Conservation (phyloP, 768 basidiomycete species). For the Leccinum barrowsii region DNA sequence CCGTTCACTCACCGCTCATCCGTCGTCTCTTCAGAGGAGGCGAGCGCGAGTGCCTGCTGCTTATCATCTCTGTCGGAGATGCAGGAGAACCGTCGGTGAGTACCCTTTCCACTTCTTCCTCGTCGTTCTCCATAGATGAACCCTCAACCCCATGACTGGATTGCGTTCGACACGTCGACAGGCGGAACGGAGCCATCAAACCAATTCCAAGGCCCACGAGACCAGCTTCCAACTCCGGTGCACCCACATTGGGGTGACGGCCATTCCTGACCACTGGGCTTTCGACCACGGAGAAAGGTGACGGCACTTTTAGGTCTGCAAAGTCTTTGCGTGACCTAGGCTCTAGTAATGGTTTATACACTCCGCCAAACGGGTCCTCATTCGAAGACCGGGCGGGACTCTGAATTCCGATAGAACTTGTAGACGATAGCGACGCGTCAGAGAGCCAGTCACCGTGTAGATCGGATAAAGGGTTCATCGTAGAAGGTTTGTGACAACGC, state of each 20-base stretch:
- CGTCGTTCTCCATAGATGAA: constrained; percentile 25
- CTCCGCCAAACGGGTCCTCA: constrained; percentile 45
- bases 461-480: constrained; percentile 27
- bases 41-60: constrained; percentile 22
- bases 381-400: constrained; percentile 28
- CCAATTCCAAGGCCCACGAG: constrained; percentile 39
- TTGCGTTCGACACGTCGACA: constrained; percentile 38
- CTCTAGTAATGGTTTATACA: constrained; percentile 9
- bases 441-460: constrained; percentile 29
- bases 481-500: constrained; percentile 26
- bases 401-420: constrained; percentile 17
- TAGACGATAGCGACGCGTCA: constrained; percentile 28
- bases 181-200: constrained; percentile 52
- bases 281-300: constrained; percentile 34
- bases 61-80: constrained; percentile 23
- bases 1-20: constrained; percentile 26
- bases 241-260: constrained; percentile 19
- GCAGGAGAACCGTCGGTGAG: constrained; percentile 20
- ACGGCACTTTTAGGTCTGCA: constrained; percentile 13
- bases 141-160: constrained; percentile 8
- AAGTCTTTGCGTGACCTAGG: constrained; percentile 9
- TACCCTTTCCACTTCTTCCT: constrained; percentile 34
- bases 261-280: constrained; percentile 48
- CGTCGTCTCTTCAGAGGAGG: constrained; percentile 54
- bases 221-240: constrained; percentile 31